Conservation (phyloP, 257 asterid species). For the Solanum chmielewskii region DNA sequence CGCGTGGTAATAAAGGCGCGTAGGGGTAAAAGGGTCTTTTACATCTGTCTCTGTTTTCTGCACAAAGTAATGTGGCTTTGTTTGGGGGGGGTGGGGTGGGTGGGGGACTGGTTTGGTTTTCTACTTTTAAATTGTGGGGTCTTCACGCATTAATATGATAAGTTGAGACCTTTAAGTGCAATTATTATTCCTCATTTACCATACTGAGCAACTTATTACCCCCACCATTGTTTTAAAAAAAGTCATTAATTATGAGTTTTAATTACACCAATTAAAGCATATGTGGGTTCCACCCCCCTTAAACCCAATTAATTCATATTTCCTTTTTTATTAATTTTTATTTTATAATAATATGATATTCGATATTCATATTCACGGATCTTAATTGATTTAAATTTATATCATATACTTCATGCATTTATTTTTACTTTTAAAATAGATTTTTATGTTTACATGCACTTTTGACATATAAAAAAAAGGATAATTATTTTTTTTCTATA, state of each 20-base stretch:
- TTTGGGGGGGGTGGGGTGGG: neutral
- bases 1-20: neutral
- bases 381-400: neutral
- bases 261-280: no score
- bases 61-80: neutral
- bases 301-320: neutral
- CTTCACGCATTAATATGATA: neutral
- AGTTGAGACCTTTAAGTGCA: neutral
- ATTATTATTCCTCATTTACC: conserved; percentile 1
- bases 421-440: no score
- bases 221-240: neutral
- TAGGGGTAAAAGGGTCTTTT: neutral
- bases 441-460: no score
- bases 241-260: neutral
- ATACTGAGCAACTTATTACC: neutral
- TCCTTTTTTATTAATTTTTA: neutral
- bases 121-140: neutral
- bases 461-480: neutral
- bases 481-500: no score
- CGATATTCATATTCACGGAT: neutral
- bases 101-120: neutral
- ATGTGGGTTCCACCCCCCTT: neutral
- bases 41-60: neutral
- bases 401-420: neutral
- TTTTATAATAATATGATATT: neutral